Evolutionary conservation across 2,329 filamentous ascomycete species (phyloP), one percentile per base, ranked within the genome.

Genomic region (Cytospora piceae): DNA sequence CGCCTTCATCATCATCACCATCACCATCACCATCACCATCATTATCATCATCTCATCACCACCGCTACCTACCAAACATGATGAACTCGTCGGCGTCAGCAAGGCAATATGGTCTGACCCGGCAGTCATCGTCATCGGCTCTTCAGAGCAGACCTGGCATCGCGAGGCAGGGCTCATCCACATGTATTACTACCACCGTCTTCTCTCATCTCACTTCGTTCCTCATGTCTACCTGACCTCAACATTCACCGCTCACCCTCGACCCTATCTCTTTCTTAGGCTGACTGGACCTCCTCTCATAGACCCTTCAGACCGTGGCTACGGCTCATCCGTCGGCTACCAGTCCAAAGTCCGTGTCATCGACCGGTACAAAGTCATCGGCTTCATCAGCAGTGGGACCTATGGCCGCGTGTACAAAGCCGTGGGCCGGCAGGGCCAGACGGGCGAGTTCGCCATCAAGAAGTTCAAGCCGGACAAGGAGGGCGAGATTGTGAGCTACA

Each of bases 381-480:
- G 95, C 53, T 99, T 99, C 82, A 99, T 99, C 73, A 97, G 93
- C 75, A 97, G 93, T 72, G 95, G 95, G 56, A 99, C 95, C 20
- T 99, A 99, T 85, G 95, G 95, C 42, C 90, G 95, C 37, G 95
- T 99, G 9, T 99, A 98, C 86, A 99, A 99, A 76, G 95, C 95
- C 22, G 83, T 93, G 53, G 88, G 92, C 72, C 88, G 90, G 70
- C 85, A 90, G 80, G 87, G 88, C 72, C 82, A 89, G 76, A 80
- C 87, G 60, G 91, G 92, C 69, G 93, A 97, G 74, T 97, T 97
- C 75, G 95, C 95, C 72, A 99, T 99, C 82, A 99, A 99, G 77
- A 99, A 99, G 86, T 97, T 97, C 86, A 97, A 97, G 82, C 94
- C 94, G 9, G 95, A 99, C 78, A 99, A 98, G 80, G 95, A 99